Conservation (phyloP, 1,284 basidiomycete genomes). For the Boletellus deceptivus region DNA sequence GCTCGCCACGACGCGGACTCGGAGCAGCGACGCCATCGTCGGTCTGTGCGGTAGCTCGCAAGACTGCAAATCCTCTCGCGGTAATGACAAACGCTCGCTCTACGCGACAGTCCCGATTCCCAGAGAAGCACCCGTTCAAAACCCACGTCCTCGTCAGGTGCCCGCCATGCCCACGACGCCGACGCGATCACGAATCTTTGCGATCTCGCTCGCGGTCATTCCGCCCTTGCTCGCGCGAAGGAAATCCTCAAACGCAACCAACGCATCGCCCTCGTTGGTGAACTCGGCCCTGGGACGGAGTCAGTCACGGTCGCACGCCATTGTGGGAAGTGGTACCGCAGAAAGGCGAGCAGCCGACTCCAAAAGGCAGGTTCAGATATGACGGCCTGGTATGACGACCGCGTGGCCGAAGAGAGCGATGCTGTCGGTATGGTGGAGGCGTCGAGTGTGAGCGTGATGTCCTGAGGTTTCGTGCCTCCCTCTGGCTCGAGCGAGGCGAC, state of each 20-base stretch:
- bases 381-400: conserved; percentile 61
- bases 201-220: conserved; percentile 71
- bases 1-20: neutral
- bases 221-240: conserved; percentile 67
- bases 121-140: neutral
- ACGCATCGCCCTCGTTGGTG: conserved; percentile 49
- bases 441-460: conserved; percentile 67
- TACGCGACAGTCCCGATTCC: conserved; percentile 6
- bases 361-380: conserved; percentile 78
- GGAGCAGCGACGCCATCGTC: too few relatives aligned
- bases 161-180: conserved; percentile 80
- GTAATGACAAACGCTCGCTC: conserved; percentile 16
- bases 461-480: conserved; percentile 44
- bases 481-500: conserved; percentile 36
- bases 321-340: conserved; percentile 44
- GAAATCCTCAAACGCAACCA: conserved; percentile 71
- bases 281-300: conserved; percentile 51
- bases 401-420: conserved; percentile 41
- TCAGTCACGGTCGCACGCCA: conserved; percentile 6
- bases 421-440: conserved; percentile 45
- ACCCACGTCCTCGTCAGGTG: conserved; percentile 38
- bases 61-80: conserved; percentile 1
- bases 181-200: conserved; percentile 73
- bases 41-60: too few relatives aligned
- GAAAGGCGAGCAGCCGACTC: conserved; percentile 63